Evolutionary conservation across 352 stramenopile species (phyloP), one percentile per base, ranked within the genome.

Genomic region (Globisporangium mamillatum): DNA sequence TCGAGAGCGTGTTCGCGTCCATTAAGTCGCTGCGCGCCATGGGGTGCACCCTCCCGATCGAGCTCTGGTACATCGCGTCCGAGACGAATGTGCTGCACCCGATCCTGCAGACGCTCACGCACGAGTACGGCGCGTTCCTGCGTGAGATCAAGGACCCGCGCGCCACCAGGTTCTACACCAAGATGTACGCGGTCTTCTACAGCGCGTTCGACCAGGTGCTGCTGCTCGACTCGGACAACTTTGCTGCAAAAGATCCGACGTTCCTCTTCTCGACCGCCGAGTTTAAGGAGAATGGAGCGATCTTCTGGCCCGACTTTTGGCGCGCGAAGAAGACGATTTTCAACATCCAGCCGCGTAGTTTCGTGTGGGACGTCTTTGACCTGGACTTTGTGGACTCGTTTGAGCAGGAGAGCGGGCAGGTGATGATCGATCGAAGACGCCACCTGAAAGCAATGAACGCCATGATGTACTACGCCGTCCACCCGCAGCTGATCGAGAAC

Each of bases 301-400:
- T 94, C 9, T 94, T 94, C 71, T 94, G 86, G 86, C 86, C 86
- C 4, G 86, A 94, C 54, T 94, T 88, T 65, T 94, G 86, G 86
- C 74, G 75, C 7, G 68, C 81, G 0, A 74, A 75, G 44, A 80
- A 88, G 38, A 92, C 85, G 9, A 90, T 93, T 24, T 94, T 94
- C 69, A 89, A 92, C 66, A 81, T 94, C 52, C 82, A 92, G 46
- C 64, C 64, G 18, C 75, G 69, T 3, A 91, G 75, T 36, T 75
- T 94, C 34, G 73, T 93, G 1, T 94, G 86, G 86, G 72, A 89
- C n/a, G 64, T 91, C 12, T 78, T 93, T 8, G 79, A 78, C 9
- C 57, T 94, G 20, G 25, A 76, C 6, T 77, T 72, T n/a, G 80
- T 90, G 25, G 75, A 91, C 67, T 82, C 79, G 74, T 93, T 93